Conservation (phyloP, 257 asterid genomes). For the Petrea volubilis region DNA sequence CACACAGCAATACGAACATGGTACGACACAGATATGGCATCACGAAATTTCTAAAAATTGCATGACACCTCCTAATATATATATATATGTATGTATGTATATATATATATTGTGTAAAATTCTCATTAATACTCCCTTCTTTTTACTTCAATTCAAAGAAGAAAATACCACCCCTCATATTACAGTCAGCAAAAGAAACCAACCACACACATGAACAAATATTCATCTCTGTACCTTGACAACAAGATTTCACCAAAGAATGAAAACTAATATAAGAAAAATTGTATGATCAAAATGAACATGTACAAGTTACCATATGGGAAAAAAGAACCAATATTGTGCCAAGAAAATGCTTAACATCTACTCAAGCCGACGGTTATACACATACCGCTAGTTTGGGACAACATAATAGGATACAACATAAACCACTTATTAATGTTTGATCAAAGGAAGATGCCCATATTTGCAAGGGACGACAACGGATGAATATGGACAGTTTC, state of each 20-base stretch:
- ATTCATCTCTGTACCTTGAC: neutral
- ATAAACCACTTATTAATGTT: neutral
- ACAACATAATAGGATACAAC: neutral
- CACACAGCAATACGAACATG: no score
- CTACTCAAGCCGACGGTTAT: neutral
- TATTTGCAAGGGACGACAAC: neutral
- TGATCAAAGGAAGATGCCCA: slow-evolving; percentile 11
- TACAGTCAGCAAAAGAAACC: neutral
- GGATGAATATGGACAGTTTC: slow-evolving; percentile 27
- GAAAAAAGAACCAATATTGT: neutral
- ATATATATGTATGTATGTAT: no score
- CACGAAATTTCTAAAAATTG: no score
- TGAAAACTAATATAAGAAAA: no score
- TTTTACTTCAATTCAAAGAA: neutral
- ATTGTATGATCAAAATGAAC: neutral
- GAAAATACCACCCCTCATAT: neutral
- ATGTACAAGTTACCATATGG: neutral
- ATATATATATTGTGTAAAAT: no score
- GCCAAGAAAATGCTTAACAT: neutral
- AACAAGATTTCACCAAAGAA: neutral
- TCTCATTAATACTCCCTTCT: no score
- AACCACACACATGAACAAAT: no score
- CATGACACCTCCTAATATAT: no score
- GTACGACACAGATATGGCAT: no score
- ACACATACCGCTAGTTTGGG: slow-evolving; percentile 16